Evolutionary conservation across 2,329 filamentous ascomycete species (phyloP), one percentile per base, ranked within the genome.

Genomic region (Ophiostoma pallidulum): DNA sequence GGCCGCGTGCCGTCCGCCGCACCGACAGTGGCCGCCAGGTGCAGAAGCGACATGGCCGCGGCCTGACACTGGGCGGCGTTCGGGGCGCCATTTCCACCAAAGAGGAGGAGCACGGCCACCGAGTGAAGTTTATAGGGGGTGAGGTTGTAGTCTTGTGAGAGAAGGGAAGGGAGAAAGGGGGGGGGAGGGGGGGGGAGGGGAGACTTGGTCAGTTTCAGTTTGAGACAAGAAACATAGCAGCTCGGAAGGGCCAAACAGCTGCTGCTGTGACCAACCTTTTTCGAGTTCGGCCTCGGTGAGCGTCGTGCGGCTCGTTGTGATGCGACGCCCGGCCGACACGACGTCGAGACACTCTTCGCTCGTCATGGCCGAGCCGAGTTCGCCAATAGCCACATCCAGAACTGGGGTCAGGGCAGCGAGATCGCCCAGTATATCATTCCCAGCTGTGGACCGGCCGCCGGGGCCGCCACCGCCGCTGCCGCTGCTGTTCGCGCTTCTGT

Each of bases 11-110:
- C 24, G 7, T n/a, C n/a, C n/a, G 20, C 12, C 8, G 8, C 13
- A 18, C 31, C 22, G 1, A 63, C 51, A 16, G 49, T 41, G 8
- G 59, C 58, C 9, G 63, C 61, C 3, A 62, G 60, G 47, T 59
- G 45, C 37, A 69, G 57, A 53, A 70, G 64, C 48, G 66, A 60
- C 5, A 56, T 43, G 10, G 57, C 60, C 2, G 69, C 49, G 22
- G 48, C 40, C 39, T 43, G 51, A 8, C 53, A 42, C 8, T 38
- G 41, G 0, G 42, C 14, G n/a, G 14, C 4, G 7, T n/a, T 19
- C 8, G 13, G 3, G 2, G n/a, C 45, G 1, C 36, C 41, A n/a
- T 53, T 42, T 0, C 40, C 41, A 20, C 54, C 42, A 13, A 55
- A 41, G 14, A 66, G 54, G 7, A 63, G 38, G 13, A 57, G 37